These are phyloP conservation scores for Aspergillus bertholletiae DNA, from an alignment of 495 filamentous ascomycete species.

Conservation along the genomic window DNA sequence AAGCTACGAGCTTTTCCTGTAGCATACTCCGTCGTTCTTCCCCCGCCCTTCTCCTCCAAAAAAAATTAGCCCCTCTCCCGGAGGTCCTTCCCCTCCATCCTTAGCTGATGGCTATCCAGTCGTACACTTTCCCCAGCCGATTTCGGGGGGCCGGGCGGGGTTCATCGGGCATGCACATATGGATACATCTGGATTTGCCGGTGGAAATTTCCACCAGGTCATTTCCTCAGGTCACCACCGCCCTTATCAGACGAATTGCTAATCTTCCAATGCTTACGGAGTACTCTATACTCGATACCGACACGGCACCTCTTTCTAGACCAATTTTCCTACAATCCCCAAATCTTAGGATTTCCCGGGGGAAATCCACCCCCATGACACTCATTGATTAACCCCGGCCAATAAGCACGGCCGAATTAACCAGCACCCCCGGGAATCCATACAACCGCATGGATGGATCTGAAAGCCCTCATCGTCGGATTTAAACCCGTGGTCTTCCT, in stretches of 20 bases:
- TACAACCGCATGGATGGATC: too few relatives aligned
- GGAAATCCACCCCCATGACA: constrained; percentile 5
- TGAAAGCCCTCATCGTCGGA: too few relatives aligned
- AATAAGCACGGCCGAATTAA: constrained; percentile 7
- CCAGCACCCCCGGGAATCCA: constrained; percentile 13
- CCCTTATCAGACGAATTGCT: constrained; percentile 1
- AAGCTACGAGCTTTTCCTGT: constrained; percentile 20
- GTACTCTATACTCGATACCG: neutral
- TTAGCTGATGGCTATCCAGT: neutral
- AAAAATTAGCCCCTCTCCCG: constrained; percentile 3
- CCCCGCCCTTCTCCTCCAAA: constrained; percentile 13
- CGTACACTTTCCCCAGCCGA: constrained; percentile 21
- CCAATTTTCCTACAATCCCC: neutral
- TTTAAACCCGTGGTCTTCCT: too few relatives aligned
- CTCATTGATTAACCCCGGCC: constrained; percentile 10
- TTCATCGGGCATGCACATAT: constrained; percentile 13
- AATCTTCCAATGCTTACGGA: neutral
- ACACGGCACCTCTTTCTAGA: neutral
- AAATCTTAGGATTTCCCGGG: constrained; percentile 7
- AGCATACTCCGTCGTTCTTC: constrained; percentile 9
- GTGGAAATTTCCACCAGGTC: constrained; percentile 22
- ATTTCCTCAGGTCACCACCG: constrained; percentile 26
- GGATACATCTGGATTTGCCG: constrained; percentile 19
- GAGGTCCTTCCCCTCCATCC: neutral
- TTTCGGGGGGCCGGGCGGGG: constrained; percentile 26